These are phyloP conservation scores for Cicer chorassanicum DNA, from an alignment of 306 rosid species.

Conservation along the genomic window DNA sequence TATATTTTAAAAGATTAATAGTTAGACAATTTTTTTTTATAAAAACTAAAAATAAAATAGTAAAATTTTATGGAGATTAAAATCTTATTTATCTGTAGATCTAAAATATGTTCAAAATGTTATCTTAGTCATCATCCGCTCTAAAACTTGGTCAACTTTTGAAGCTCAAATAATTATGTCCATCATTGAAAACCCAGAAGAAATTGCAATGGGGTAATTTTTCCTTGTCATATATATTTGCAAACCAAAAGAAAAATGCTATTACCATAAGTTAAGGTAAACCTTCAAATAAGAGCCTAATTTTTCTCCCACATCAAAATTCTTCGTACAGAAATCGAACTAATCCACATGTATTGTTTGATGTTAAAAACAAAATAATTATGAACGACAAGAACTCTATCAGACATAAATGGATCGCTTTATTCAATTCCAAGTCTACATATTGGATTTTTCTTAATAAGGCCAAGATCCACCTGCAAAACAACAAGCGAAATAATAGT, in stretches of 20 bases:
- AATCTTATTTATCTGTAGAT: no score
- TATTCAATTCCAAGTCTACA: slow-evolving; percentile 76
- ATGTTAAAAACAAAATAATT: background rate
- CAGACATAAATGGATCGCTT: slow-evolving; percentile 7
- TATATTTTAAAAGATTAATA: no score
- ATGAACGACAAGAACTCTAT: slow-evolving; percentile 10
- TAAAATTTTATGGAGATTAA: no score
- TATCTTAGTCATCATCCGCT: no score
- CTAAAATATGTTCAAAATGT: no score
- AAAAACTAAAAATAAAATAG: no score
- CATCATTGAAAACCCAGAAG: background rate
- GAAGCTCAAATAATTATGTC: no score
- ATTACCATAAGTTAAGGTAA: background rate
- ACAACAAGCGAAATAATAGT: background rate
- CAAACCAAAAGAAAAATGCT: slow-evolving; percentile 12
- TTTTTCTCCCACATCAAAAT: slow-evolving; percentile 14
- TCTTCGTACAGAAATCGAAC: slow-evolving; percentile 34
- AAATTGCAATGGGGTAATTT: background rate
- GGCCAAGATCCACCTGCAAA: slow-evolving; percentile 86
- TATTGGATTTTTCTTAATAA: slow-evolving; percentile 81
- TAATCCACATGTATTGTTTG: slow-evolving; percentile 19
- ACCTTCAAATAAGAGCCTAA: background rate
- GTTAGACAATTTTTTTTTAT: no score
- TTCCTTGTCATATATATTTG: background rate
- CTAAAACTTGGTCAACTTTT: no score